Evolutionary conservation across 805 yeast genomes (phyloP).

Genomic region (Barnettozyma botsteinii): DNA sequence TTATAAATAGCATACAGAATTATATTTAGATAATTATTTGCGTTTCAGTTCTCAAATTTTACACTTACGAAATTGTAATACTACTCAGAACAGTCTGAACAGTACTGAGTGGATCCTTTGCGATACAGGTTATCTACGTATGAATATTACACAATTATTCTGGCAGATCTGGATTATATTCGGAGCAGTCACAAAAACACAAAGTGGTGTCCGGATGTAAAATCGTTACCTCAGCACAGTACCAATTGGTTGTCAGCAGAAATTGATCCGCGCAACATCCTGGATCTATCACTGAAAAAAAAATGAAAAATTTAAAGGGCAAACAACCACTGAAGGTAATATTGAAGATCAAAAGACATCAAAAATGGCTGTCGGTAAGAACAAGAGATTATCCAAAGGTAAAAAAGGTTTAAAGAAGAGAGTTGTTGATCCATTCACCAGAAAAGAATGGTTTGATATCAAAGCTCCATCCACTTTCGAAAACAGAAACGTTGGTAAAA

Average conservation of each 20-base stretch:
- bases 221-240: neutral
- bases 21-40: too few species aligned
- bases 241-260: neutral
- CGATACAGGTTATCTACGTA: too few species aligned
- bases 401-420: slow-evolving; percentile 98
- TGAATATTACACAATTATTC: too few species aligned
- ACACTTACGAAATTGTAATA: too few species aligned
- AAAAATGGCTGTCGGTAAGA: slow-evolving; percentile 70
- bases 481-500: slow-evolving; percentile 98
- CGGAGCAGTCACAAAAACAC: neutral
- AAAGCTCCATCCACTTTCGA: slow-evolving; percentile 98
- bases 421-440: slow-evolving; percentile 98
- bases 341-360: slow-evolving; percentile 11
- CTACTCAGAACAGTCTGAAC: too few species aligned
- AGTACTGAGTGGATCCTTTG: too few species aligned
- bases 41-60: too few species aligned
- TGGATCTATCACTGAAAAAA: neutral
- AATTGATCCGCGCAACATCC: slow-evolving; percentile 1
- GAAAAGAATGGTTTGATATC: slow-evolving; percentile 98
- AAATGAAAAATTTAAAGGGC: slow-evolving; percentile 12
- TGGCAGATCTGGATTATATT: too few species aligned
- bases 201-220: neutral
- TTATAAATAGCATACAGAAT: too few species aligned
- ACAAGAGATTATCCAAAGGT: slow-evolving; percentile 77
- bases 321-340: neutral